Percentiles rank a stretch among this genome's conserved stretches.
Conservation (phyloP, 495 filamentous ascomycete species). For the Podospora australis region DNA sequence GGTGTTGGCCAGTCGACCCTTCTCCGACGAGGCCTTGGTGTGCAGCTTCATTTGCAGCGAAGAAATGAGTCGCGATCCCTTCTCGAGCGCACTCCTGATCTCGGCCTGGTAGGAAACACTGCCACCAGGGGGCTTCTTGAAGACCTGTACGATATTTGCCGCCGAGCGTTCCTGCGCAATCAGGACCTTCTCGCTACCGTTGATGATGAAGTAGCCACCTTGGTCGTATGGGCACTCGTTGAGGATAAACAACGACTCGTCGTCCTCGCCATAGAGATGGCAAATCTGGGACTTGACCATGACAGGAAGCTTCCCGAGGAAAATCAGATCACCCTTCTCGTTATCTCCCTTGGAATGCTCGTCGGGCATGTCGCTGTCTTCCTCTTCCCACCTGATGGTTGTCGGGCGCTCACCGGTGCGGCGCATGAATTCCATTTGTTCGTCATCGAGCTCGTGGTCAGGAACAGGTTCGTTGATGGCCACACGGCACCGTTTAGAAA, state of each 20-base stretch:
- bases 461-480: constrained; percentile 68
- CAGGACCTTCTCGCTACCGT: constrained; percentile 97
- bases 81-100: constrained; percentile 93
- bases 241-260: constrained; percentile 73
- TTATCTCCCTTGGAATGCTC: constrained; percentile 37
- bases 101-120: constrained; percentile 89
- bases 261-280: constrained; percentile 70
- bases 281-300: constrained; percentile 97
- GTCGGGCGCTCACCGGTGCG: constrained; percentile 45
- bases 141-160: constrained; percentile 97
- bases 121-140: constrained; percentile 87
- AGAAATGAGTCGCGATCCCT: constrained; percentile 88
- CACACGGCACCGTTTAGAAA: constrained; percentile 71
- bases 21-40: constrained; percentile 69
- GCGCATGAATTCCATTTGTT: constrained; percentile 46
- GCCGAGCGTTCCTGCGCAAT: constrained; percentile 97
- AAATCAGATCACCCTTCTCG: constrained; percentile 46
- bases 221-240: constrained; percentile 98
- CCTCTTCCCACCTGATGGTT: constrained; percentile 53
- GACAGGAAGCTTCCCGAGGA: constrained; percentile 89
- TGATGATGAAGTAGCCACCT: constrained; percentile 98
- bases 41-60: constrained; percentile 83
- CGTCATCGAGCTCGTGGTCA: constrained; percentile 54
- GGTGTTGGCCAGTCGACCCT: constrained; percentile 75
- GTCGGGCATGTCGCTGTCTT: constrained; percentile 34